Evolutionary conservation across 2,329 filamentous ascomycete species (phyloP).

Genomic region (Hymenoscyphus albidus): DNA sequence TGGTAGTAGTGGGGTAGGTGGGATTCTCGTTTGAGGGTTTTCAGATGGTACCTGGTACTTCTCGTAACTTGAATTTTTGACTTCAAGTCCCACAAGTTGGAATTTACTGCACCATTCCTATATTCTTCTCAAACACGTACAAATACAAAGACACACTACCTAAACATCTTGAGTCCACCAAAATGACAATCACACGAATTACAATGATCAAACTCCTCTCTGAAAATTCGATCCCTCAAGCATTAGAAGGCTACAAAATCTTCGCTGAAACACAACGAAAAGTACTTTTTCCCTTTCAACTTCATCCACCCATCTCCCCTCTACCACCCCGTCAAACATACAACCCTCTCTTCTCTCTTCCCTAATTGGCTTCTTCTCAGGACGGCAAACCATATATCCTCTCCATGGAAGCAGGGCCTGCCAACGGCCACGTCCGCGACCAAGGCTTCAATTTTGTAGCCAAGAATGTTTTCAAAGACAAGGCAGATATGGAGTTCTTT

Average conservation of each 20-base stretch:
- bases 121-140: too few relatives aligned
- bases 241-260: constrained; percentile 16
- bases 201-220: constrained; percentile 18
- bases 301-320: too few relatives aligned
- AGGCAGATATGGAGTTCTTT: constrained; percentile 57
- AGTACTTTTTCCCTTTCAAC: neutral
- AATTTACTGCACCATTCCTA: too few relatives aligned
- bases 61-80: too few relatives aligned
- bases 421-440: constrained; percentile 46
- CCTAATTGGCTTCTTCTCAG: constrained; percentile 33
- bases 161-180: neutral
- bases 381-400: constrained; percentile 56
- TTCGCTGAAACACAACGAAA: constrained; percentile 20
- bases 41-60: too few relatives aligned
- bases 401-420: constrained; percentile 43
- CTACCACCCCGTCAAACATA: too few relatives aligned
- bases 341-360: neutral
- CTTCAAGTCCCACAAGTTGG: too few relatives aligned
- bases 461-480: constrained; percentile 49
- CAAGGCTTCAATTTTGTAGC: constrained; percentile 52
- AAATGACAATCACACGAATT: constrained; percentile 12
- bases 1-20: too few relatives aligned
- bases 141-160: too few relatives aligned
- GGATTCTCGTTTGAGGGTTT: too few relatives aligned
- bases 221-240: constrained; percentile 9